phyloP scores from a whole-genome alignment of 805 yeast genomes.

The Myxozyma mucilagina region DNA sequence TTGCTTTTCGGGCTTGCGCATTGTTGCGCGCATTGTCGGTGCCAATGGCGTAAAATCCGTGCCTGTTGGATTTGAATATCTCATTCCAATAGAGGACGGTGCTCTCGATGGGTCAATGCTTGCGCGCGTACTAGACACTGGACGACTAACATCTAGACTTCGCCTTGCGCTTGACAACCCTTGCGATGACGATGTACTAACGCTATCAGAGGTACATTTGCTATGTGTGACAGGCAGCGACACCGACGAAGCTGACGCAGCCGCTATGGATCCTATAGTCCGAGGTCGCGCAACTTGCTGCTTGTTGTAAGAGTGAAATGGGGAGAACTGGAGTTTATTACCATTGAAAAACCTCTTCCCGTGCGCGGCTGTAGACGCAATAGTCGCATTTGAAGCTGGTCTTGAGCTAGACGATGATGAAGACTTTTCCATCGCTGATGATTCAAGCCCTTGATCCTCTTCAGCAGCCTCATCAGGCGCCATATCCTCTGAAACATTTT shows the following conservation, averaged over 20 bases:
- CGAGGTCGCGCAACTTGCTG: neutral
- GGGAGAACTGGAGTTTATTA: neutral
- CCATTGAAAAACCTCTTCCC: neutral
- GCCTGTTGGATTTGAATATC: conserved; percentile 1
- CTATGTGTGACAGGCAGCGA: neutral
- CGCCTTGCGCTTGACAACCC: neutral
- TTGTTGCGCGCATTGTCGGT: conserved; percentile 27
- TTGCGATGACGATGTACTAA: neutral
- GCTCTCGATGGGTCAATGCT: neutral
- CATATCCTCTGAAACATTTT: neutral
- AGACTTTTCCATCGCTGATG: neutral
- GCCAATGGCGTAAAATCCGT: conserved; percentile 1
- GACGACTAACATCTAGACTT: neutral
- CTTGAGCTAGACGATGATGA: neutral
- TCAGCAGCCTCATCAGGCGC: neutral
- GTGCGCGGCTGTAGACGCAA: neutral
- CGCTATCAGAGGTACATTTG: neutral
- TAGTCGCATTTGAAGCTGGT: neutral
- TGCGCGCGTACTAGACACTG: neutral
- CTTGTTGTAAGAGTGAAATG: neutral
- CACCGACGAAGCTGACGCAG: neutral
- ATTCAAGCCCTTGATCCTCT: neutral
- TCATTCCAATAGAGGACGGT: neutral
- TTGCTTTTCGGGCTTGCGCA: conserved; percentile 31
- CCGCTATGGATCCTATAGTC: neutral